Evolutionary conservation across 1,139 yeast species (phyloP).

Genomic region (Yamadazyma oceani): DNA sequence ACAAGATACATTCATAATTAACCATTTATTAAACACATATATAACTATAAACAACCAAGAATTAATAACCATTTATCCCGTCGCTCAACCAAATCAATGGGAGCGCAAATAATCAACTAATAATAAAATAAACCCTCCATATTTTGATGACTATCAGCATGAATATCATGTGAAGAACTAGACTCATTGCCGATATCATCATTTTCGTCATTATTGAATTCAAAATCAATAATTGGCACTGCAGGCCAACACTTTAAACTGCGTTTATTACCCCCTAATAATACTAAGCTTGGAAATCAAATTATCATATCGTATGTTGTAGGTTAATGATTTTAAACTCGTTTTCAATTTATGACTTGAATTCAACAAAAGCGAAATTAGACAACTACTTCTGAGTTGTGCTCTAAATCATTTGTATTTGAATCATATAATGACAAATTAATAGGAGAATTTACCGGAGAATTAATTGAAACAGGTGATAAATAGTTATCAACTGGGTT

Average conservation of each 20-base stretch:
- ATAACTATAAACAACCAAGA: constrained; percentile 3
- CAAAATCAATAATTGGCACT: constrained; percentile 19
- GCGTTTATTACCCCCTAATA: constrained; percentile 1
- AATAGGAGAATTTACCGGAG: constrained; percentile 42
- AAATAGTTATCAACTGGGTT: constrained; percentile 27
- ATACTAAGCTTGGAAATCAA: neutral
- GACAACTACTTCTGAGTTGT: constrained; percentile 55
- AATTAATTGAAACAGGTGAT: constrained; percentile 46
- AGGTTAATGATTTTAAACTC: neutral
- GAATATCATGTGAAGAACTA: neutral
- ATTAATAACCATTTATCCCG: constrained; percentile 10
- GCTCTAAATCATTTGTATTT: constrained; percentile 42
- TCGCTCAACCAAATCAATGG: constrained; percentile 17
- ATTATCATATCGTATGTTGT: neutral
- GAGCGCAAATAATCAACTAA: constrained; percentile 18
- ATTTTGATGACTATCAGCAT: constrained; percentile 4
- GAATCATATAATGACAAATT: constrained; percentile 35
- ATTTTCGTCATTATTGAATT: constrained; percentile 8
- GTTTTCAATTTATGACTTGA: no score
- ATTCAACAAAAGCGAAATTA: neutral
- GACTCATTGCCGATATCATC: neutral
- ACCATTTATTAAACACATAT: constrained; percentile 3
- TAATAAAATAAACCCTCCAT: constrained; percentile 13
- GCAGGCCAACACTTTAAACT: constrained; percentile 15
- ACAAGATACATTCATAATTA: neutral